Conservation (phyloP, 345 rosid genomes). For the Moringa oleifera region DNA sequence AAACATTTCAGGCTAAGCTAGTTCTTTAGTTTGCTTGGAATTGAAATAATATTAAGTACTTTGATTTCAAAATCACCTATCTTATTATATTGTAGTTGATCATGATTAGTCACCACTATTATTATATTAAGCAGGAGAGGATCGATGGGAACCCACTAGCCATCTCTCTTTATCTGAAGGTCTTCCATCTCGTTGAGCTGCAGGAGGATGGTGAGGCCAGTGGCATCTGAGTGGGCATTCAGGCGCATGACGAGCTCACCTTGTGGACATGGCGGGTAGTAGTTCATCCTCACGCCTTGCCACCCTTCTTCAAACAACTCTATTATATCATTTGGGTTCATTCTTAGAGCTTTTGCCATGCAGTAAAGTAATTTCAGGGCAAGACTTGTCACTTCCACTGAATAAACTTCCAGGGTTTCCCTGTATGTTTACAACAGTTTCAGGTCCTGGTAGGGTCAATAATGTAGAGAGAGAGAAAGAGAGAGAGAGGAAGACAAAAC, state of each 20-base stretch:
- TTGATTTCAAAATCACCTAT: no score
- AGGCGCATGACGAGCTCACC: conserved; percentile 17
- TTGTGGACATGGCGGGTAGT: conserved; percentile 19
- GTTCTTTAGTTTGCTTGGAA: no score
- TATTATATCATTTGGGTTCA: conserved; percentile 14
- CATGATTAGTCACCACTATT: no score
- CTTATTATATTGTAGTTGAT: no score
- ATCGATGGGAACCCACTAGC: conserved; percentile 10
- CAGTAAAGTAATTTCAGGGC: conserved; percentile 22
- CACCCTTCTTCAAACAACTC: no score
- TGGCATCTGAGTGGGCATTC: conserved; percentile 13
- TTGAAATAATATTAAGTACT: no score
- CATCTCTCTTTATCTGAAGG: no score
- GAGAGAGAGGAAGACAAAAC: no score
- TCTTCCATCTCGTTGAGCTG: conserved; percentile 18
- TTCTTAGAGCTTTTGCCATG: conserved; percentile 18
- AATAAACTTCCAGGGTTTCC: conserved; percentile 20
- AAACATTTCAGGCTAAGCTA: no score
- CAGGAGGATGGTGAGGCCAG: conserved; percentile 14
- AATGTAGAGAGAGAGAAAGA: no score
- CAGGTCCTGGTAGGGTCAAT: no score
- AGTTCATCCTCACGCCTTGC: conserved; percentile 28
- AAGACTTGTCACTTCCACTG: conserved; percentile 23
- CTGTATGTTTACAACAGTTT: conserved; percentile 20
- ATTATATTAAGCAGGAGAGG: no score